Conservation (phyloP, 225 moss, liverwort and hornwort genomes). For the Physcomitrium patens region DNA sequence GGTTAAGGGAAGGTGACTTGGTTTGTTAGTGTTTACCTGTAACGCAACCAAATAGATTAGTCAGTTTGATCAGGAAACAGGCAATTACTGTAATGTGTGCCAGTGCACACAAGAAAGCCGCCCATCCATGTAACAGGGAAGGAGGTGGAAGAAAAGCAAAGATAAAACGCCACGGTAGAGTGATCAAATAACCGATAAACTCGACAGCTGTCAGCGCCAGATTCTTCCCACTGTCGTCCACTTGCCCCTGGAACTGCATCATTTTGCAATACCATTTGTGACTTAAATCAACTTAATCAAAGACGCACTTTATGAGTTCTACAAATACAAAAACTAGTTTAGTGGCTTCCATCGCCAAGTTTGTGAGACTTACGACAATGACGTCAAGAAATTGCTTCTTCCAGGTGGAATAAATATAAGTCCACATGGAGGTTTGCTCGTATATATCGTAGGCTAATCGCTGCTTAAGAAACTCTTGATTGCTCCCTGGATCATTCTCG, state of each 20-base stretch:
- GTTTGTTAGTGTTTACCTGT: constrained; percentile 43
- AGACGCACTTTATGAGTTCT: too few species aligned
- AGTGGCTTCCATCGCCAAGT: not conserved
- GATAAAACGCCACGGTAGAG: constrained; percentile 71
- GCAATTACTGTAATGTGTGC: constrained; percentile 72
- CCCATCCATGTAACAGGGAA: constrained; percentile 77
- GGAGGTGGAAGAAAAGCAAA: constrained; percentile 75
- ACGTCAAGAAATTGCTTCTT: constrained; percentile 48
- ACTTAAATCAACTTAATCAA: too few species aligned
- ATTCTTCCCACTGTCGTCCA: constrained; percentile 59
- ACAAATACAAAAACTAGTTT: not conserved
- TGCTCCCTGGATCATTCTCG: constrained; percentile 23
- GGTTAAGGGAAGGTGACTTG: not conserved
- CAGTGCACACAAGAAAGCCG: constrained; percentile 73
- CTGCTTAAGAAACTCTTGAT: constrained; percentile 40
- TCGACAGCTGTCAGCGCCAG: constrained; percentile 40
- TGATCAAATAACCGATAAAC: constrained; percentile 47
- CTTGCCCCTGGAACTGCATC: constrained; percentile 51
- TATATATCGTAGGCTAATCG: constrained; percentile 25
- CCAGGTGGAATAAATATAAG: constrained; percentile 40
- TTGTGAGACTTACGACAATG: constrained; percentile 41
- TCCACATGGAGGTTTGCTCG: constrained; percentile 28
- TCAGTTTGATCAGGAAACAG: constrained; percentile 65
- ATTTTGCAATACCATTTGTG: not conserved
- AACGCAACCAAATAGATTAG: constrained; percentile 72